phyloP scores from a whole-genome alignment of 495 filamentous ascomycete species.

The Schizothecium vesticola region DNA sequence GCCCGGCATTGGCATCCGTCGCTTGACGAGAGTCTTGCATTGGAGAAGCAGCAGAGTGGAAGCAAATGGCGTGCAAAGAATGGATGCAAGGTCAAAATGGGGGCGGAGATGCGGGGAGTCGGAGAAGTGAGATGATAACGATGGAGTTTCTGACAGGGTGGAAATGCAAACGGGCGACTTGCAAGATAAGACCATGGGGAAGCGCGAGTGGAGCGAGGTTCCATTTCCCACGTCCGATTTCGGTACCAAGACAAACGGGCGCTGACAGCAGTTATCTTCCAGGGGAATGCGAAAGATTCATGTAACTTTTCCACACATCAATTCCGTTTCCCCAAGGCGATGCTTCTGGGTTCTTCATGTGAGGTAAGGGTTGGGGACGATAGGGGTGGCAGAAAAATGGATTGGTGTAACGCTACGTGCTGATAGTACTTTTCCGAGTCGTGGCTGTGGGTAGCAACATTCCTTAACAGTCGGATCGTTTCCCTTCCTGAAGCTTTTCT shows the following conservation, averaged over 20 bases:
- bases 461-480: too few species aligned
- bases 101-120: not conserved
- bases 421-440: too few species aligned
- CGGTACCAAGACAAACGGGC: not conserved
- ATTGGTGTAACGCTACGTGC: too few species aligned
- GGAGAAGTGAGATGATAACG: not conserved
- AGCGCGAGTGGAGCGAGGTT: not conserved
- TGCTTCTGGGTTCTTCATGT: too few species aligned
- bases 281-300: too few species aligned
- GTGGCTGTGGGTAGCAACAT: too few species aligned
- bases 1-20: constrained; percentile 10
- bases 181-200: not conserved
- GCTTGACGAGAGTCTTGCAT: not conserved
- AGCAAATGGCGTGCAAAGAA: not conserved
- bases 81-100: not conserved
- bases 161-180: not conserved
- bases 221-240: not conserved
- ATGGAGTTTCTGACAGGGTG: not conserved
- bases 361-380: too few species aligned
- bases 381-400: too few species aligned
- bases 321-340: too few species aligned
- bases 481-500: too few species aligned
- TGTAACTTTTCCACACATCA: too few species aligned
- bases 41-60: not conserved
- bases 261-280: too few species aligned